phyloP scores from a whole-genome alignment of 2,329 filamentous ascomycete species.

The Exophiala bonariae region DNA sequence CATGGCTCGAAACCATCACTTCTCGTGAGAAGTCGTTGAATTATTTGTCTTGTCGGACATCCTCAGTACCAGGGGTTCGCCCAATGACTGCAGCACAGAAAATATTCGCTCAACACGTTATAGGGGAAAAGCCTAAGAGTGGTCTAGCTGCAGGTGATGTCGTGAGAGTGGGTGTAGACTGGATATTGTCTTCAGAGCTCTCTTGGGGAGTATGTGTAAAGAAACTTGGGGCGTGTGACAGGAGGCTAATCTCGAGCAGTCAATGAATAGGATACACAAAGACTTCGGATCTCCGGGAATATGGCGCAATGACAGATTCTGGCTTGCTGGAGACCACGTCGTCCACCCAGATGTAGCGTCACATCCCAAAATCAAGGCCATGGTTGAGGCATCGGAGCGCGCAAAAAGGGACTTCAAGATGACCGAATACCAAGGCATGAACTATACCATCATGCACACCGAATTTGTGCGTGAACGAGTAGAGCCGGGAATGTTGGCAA shows the following conservation, averaged over 20 bases:
- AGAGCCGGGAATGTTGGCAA: slow-evolving; percentile 45
- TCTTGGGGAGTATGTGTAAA: slow-evolving; percentile 39
- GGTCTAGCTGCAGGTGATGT: slow-evolving; percentile 40
- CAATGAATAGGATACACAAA: slow-evolving; percentile 45
- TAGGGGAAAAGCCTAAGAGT: slow-evolving; percentile 31
- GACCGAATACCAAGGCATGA: slow-evolving; percentile 44
- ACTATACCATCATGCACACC: slow-evolving; percentile 49
- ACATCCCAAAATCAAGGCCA: slow-evolving; percentile 35
- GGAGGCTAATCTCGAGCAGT: slow-evolving; percentile 17
- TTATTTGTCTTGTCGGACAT: slow-evolving; percentile 4
- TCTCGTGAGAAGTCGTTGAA: slow-evolving; percentile 25
- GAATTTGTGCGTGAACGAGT: slow-evolving; percentile 47
- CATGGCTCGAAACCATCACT: slow-evolving; percentile 33
- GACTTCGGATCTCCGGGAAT: slow-evolving; percentile 42
- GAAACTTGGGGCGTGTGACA: no score
- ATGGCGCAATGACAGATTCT: slow-evolving; percentile 53
- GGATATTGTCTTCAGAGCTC: slow-evolving; percentile 47
- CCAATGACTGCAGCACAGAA: slow-evolving; percentile 49
- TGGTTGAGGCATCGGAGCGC: slow-evolving; percentile 40
- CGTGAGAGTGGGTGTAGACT: slow-evolving; percentile 46
- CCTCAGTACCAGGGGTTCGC: slow-evolving; percentile 4
- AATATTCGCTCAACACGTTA: slow-evolving; percentile 47
- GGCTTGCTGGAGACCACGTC: slow-evolving; percentile 52
- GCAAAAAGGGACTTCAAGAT: slow-evolving; percentile 44
- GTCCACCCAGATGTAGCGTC: slow-evolving; percentile 47